phyloP scores from a whole-genome alignment of 352 stramenopile species.

The Phytophthora vignae region DNA sequence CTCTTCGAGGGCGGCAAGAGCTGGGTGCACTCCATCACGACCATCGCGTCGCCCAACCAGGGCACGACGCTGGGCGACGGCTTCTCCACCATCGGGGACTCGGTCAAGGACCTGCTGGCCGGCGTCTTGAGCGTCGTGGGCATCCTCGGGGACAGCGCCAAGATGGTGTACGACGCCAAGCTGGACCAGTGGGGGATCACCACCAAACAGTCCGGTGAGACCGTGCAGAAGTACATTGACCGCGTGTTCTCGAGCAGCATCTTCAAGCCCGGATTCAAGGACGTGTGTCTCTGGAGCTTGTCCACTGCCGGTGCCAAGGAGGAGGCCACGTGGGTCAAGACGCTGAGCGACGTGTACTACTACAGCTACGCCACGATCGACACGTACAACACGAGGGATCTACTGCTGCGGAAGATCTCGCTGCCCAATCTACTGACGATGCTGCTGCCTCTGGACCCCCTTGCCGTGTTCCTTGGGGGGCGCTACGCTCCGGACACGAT shows the following conservation, averaged over 20 bases:
- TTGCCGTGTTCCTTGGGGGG: slow-evolving; percentile 47
- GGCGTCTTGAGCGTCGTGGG: slow-evolving; percentile 39
- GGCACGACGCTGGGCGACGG: slow-evolving; percentile 60
- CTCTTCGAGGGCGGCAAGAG: slow-evolving; percentile 63
- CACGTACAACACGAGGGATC: slow-evolving; percentile 43
- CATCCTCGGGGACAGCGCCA: slow-evolving; percentile 28
- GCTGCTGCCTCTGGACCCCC: slow-evolving; percentile 45
- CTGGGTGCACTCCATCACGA: slow-evolving; percentile 80
- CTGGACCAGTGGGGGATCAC: slow-evolving; percentile 59
- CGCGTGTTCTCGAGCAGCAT: slow-evolving; percentile 50
- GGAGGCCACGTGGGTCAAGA: slow-evolving; percentile 61
- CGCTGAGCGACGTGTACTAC: slow-evolving; percentile 64
- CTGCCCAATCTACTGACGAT: slow-evolving; percentile 60
- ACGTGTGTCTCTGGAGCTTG: slow-evolving; percentile 56
- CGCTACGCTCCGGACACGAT: slow-evolving; percentile 41
- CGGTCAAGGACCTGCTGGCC: slow-evolving; percentile 43
- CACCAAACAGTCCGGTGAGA: slow-evolving; percentile 35
- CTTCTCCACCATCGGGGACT: slow-evolving; percentile 49
- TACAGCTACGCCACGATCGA: slow-evolving; percentile 61
- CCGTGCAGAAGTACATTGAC: slow-evolving; percentile 45
- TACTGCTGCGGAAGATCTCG: slow-evolving; percentile 47
- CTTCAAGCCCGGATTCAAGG: slow-evolving; percentile 52
- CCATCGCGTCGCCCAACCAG: slow-evolving; percentile 67
- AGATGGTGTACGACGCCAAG: slow-evolving; percentile 58
- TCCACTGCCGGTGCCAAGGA: slow-evolving; percentile 56